These are phyloP conservation scores for Eucalyptus caleyi DNA, from an alignment of 345 rosid species.

Conservation along the genomic window DNA sequence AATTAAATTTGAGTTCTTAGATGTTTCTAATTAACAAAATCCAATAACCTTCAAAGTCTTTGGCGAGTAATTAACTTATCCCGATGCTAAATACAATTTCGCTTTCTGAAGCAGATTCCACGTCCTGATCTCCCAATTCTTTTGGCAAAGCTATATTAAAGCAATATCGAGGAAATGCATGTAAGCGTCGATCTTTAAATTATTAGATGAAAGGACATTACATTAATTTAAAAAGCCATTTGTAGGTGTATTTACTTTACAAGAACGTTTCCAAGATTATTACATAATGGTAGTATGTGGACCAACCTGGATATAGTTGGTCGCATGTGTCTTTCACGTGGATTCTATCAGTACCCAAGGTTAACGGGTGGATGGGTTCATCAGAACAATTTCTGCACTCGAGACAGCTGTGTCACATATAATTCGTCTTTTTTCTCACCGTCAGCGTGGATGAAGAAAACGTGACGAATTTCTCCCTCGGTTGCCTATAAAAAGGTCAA, in stretches of 20 bases:
- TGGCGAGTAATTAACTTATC: not conserved
- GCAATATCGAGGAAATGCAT: not conserved
- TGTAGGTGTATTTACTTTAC: not conserved
- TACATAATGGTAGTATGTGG: not conserved
- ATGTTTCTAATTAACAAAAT: not conserved
- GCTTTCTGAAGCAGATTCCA: not conserved
- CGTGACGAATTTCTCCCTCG: not conserved
- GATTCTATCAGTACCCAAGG: constrained; percentile 14
- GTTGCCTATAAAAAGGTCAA: not conserved
- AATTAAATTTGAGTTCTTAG: too few relatives aligned
- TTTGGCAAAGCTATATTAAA: not conserved
- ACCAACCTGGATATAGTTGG: not conserved
- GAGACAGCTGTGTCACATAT: too few relatives aligned
- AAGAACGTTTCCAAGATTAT: not conserved
- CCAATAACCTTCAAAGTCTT: not conserved
- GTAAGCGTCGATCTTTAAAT: not conserved
- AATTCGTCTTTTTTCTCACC: too few relatives aligned
- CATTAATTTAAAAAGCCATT: not conserved
- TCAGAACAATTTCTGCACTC: too few relatives aligned
- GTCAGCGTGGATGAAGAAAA: too few relatives aligned
- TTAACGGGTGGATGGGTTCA: too few relatives aligned
- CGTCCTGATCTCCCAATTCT: not conserved
- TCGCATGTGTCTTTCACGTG: constrained; percentile 28
- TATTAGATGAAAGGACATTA: not conserved
- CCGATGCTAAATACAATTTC: not conserved